A percentile compares a stretch with the other conserved stretches of the same genome.
These are phyloP conservation scores for Solanum tarijense DNA, from an alignment of 257 asterid genomes.

Conservation along the genomic window DNA sequence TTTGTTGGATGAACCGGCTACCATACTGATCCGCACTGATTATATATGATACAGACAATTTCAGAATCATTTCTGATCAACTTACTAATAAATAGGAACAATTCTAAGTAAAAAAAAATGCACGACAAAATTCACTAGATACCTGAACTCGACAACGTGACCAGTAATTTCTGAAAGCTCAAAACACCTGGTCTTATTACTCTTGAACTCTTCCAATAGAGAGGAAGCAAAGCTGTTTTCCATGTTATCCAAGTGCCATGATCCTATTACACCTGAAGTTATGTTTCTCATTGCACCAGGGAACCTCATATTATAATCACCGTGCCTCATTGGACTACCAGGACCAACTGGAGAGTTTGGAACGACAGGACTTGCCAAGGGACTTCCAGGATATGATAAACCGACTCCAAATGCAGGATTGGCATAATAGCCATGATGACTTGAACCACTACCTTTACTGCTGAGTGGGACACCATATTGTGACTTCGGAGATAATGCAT, in stretches of 20 bases:
- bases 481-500: constrained; percentile 59
- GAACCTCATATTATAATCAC: constrained; percentile 55
- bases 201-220: constrained; percentile 86
- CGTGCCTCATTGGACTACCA: constrained; percentile 78
- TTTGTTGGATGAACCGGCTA: constrained; percentile 95
- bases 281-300: constrained; percentile 63
- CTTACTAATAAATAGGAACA: background rate
- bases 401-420: constrained; percentile 61
- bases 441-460: constrained; percentile 37
- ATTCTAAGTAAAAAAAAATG: background rate
- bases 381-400: constrained; percentile 81
- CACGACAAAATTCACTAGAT: background rate
- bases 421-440: constrained; percentile 70
- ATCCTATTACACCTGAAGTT: constrained; percentile 58
- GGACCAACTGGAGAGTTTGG: constrained; percentile 62
- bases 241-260: constrained; percentile 78
- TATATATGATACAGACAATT: background rate
- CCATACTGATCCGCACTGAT: constrained; percentile 91
- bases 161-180: constrained; percentile 84
- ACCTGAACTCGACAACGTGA: constrained; percentile 96
- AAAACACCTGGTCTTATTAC: constrained; percentile 76
- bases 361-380: constrained; percentile 49
- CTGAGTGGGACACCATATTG: constrained; percentile 53
- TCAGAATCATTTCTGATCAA: constrained; percentile 4
- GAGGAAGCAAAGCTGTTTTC: constrained; percentile 60